Base-by-base conservation (phyloP, 345 rosid genomes). In the Turnera subulata region DNA sequence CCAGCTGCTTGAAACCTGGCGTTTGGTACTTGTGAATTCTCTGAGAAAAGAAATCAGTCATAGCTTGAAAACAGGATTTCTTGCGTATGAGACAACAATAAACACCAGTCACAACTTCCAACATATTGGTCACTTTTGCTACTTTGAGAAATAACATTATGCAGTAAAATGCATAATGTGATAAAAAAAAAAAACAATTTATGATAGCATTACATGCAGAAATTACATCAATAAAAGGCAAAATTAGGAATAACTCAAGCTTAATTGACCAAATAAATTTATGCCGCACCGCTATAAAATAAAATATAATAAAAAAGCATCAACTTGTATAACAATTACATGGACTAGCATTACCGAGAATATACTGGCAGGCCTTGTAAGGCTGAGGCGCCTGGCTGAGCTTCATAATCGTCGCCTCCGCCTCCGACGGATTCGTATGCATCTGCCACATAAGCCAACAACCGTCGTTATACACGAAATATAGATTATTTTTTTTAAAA, bases 1-100 rank as follows among this genome's bases (percentile, higher is more conserved):
- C 90, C 91, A 67, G 92, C 96, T 32, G 97, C 97, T 78, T 93
- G 96, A 77, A 93, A 89, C 72, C 96, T 87, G 49, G 99, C 99
- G 70, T 68, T 80, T 65, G 96, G 82, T 52, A 93, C 79, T 79
- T 85, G 94, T 70, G 99, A 89, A 70, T 93, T 87, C 68, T 89
- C 97, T 93, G 76, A 79, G 46, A 67, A 2, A 71, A 56, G 37
- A 40, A 59, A 53, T 35, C 19, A 44, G 1, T 21, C 59, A 39
- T 32, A 60, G 58, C 35, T 47, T 48, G 11, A 48, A 59, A 3
- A 10, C 11, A 14, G 13, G 37, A 26, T 29, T 29, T 29, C n/a
- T 18, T 17, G 38, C 32, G n/a, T 20, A 17, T 17, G 16, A 16
- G n/a, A 42, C n/a, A 9, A 37, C 21, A 56, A 42, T 23, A 1